Evolutionary conservation across 106 monocot species (phyloP).

Genomic region (Acorus gramineus): DNA sequence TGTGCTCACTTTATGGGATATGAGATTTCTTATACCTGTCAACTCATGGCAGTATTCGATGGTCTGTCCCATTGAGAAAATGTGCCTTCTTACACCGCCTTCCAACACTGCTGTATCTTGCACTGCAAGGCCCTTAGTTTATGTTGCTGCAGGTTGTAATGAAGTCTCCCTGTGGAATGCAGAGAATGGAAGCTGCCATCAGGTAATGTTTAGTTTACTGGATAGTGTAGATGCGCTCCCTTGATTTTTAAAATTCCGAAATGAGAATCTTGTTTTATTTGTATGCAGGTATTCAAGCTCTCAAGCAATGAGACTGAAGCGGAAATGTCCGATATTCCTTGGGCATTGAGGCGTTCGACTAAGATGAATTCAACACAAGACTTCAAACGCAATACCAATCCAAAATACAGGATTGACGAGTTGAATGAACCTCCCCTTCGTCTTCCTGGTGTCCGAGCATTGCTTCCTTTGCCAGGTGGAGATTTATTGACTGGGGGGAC

Average conservation of each 20-base stretch:
- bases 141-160: conserved; percentile 87
- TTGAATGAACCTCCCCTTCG: conserved; percentile 66
- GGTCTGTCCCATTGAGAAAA: conserved; percentile 68
- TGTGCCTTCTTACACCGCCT: conserved; percentile 67
- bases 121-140: conserved; percentile 57
- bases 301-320: conserved; percentile 50
- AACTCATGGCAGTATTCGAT: conserved; percentile 82
- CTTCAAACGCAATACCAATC: conserved; percentile 29
- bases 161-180: conserved; percentile 99
- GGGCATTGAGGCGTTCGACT: conserved; percentile 45
- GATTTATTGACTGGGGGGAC: conserved; percentile 79
- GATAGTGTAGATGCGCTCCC: too few relatives aligned
- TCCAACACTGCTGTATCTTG: conserved; percentile 32
- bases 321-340: conserved; percentile 50
- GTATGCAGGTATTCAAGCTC: conserved; percentile 53
- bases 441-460: conserved; percentile 59
- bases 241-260: neutral
- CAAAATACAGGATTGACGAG: conserved; percentile 72
- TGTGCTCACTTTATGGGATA: conserved; percentile 82
- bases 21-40: conserved; percentile 92
- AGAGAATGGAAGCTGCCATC: conserved; percentile 93
- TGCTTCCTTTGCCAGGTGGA: conserved; percentile 85
- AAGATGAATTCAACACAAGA: conserved; percentile 44
- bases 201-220: conserved; percentile 28
- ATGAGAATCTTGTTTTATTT: conserved; percentile 3